Base-by-base conservation (phyloP, 305 asterid genomes). In the Withania somnifera region DNA sequence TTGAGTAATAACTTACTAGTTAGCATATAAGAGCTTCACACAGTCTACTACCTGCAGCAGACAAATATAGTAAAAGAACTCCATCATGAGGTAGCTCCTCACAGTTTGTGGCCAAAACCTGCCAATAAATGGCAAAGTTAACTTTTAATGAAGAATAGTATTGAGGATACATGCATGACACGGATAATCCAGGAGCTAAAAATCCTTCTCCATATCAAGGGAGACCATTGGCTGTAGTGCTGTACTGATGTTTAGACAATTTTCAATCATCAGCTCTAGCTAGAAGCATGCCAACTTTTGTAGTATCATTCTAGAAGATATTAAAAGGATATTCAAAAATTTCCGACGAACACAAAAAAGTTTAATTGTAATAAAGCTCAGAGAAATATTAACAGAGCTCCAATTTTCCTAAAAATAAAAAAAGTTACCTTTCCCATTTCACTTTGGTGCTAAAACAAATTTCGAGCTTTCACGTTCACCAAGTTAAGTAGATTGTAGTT, bases 51-150 rank as follows among this genome's bases (percentile, higher is more conserved):
- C 97, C 97, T 85, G 94, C 89, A 81, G 94, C 93, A 30, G 99
- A 94, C 57, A 96, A 81, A 85, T 96, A 91, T 85, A 94, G 87
- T 82, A 96, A 85, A 86, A 96, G 91, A 83, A 92, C 86, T 73
- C 99, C 99, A 87, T 96, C 99, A 76, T 97, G 61, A 79, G 95
- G 92, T 88, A 96, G 97, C 90, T 96, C 98, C 90, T 96, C 98
- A 30, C 98, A 93, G 53, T 91, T 88, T 69, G 98, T 92, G 81
- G 98, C 97, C 87, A 96, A 85, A 77, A 96, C 98, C 99, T 96
- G 90, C 68, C 83, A 89, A 69, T 47, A 84, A 81, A 85, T 67
- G 57, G 82, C 61, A 84, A 76, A 71, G 58, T 82, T 75, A 84
- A 79, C 75, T 76, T 81, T 50, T 63, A 82, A 32, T 81, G 81